Conservation (phyloP, 306 rosid species). For the Morella rubra region DNA sequence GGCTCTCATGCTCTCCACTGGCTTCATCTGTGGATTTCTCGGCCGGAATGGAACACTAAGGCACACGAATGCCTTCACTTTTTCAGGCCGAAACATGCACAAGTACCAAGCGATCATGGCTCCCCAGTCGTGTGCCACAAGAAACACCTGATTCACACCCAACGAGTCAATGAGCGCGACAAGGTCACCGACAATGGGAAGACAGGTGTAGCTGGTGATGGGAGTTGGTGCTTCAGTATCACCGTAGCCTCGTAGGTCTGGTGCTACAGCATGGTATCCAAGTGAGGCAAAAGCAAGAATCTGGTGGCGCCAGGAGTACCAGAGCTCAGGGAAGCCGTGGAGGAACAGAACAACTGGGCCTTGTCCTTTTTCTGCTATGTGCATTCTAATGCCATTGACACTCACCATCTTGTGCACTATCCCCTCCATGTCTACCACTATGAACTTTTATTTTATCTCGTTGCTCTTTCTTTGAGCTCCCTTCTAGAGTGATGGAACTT, state of each 20-base stretch:
- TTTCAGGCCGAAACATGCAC: conserved; percentile 33
- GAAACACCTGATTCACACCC: conserved; percentile 24
- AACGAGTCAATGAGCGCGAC: conserved; percentile 21
- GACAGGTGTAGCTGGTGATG: conserved; percentile 10
- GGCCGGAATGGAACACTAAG: conserved; percentile 33
- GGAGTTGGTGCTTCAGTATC: conserved; percentile 25
- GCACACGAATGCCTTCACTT: conserved; percentile 33
- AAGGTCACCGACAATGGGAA: conserved; percentile 31
- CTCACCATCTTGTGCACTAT: conserved; percentile 23
- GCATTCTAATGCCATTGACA: conserved; percentile 42
- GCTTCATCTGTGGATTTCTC: conserved; percentile 21
- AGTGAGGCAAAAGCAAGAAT: conserved; percentile 17
- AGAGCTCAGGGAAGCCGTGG: conserved; percentile 43
- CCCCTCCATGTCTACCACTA: conserved; percentile 18
- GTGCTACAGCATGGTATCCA: conserved; percentile 38
- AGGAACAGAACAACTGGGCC: conserved; percentile 39
- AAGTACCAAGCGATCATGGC: conserved; percentile 37
- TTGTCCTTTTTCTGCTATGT: conserved; percentile 34
- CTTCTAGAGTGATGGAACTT: too few species aligned
- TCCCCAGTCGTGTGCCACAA: conserved; percentile 44
- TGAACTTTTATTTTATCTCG: not conserved
- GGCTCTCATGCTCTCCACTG: conserved; percentile 30
- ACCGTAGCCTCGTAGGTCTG: conserved; percentile 40
- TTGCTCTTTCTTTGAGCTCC: not conserved
- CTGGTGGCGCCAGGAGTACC: conserved; percentile 43